Percentiles rank a stretch among this genome's conserved stretches.
These are phyloP conservation scores for Rhynchosporium agropyri DNA, from an alignment of 2,329 filamentous ascomycete species.

Conservation along the genomic window DNA sequence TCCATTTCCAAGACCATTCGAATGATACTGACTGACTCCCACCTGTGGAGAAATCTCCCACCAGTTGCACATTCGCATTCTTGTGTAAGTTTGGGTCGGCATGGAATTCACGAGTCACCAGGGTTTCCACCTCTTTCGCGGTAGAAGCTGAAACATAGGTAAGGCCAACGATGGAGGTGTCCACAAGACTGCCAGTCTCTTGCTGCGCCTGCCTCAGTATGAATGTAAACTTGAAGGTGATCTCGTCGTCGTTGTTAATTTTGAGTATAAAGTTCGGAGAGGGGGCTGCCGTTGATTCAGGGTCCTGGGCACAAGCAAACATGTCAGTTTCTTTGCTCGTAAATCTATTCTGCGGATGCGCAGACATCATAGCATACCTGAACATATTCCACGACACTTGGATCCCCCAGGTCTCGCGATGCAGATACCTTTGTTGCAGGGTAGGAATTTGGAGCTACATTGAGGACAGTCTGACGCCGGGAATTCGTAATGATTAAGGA, in stretches of 20 bases:
- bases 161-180: slow-evolving; percentile 83
- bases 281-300: slow-evolving; percentile 57
- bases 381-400: slow-evolving; percentile 81
- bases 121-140: slow-evolving; percentile 83
- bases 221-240: slow-evolving; percentile 92
- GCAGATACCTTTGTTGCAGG: slow-evolving; percentile 79
- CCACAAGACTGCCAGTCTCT: slow-evolving; percentile 54
- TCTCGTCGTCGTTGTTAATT: slow-evolving; percentile 86
- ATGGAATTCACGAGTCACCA: slow-evolving; percentile 94
- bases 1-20: slow-evolving; percentile 97
- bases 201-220: slow-evolving; percentile 63
- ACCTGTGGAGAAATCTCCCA: slow-evolving; percentile 87
- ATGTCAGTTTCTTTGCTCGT: slow-evolving; percentile 20
- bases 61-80: slow-evolving; percentile 90
- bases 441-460: slow-evolving; percentile 81
- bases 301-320: slow-evolving; percentile 61
- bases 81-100: slow-evolving; percentile 97
- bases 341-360: neutral
- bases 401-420: slow-evolving; percentile 73
- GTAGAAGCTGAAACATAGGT: slow-evolving; percentile 92
- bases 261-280: slow-evolving; percentile 80
- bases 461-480: slow-evolving; percentile 74
- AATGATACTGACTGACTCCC: slow-evolving; percentile 86
- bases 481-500: slow-evolving; percentile 81
- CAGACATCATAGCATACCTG: slow-evolving; percentile 61